Evolutionary conservation across 1,284 basidiomycete species (phyloP), one percentile per base, ranked within the genome.

Genomic region (Microstroma glucosiphilum): DNA sequence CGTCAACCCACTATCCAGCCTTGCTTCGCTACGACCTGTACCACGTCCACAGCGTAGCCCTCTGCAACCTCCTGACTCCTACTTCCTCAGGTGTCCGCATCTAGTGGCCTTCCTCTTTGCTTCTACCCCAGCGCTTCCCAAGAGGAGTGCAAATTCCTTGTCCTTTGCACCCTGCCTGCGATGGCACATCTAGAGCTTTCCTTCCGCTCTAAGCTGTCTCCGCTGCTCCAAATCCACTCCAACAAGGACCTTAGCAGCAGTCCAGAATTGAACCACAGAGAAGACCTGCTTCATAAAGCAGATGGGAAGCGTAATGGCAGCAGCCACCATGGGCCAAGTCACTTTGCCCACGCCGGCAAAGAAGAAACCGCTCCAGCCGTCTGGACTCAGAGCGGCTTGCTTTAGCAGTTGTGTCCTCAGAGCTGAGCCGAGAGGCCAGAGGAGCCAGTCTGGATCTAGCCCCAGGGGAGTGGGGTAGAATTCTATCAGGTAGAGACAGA

Each of bases 251-350:
- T 97, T 97, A 70, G 90, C 90, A 26, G 94, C 94, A 80, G 98
- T 99, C 93, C 93, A 97, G 69, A 97, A 87, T 80, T 99, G 96
- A 7, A 99, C 92, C 53, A 89, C 81, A 80, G 96, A 97, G 83
- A 99, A 91, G 65, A 94, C 76, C 80, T 98, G 96, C 84, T 98
- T 99, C 66, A 84, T 80, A 11, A 86, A 77, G 76, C 87, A 94
- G 61, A 96, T 82, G 1, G 88, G 89, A 72, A 85, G 84, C 43
- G 85, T 88, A 57, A 87, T 21, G 19, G 82, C 69, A 0, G 89
- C 92, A 65, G 93, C 80, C 9, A 89, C 72, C 78, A 90, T 86
- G 0, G 93, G 88, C 86, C 89, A 94, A n/a, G 90, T 91, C 67
- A 89, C 75, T 46, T 75, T 68, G 7, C 77, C 72, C 21, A 81